Evolutionary conservation across 208 protist genomes (phyloP).

Genomic region (Tritrichomonas musculus): DNA sequence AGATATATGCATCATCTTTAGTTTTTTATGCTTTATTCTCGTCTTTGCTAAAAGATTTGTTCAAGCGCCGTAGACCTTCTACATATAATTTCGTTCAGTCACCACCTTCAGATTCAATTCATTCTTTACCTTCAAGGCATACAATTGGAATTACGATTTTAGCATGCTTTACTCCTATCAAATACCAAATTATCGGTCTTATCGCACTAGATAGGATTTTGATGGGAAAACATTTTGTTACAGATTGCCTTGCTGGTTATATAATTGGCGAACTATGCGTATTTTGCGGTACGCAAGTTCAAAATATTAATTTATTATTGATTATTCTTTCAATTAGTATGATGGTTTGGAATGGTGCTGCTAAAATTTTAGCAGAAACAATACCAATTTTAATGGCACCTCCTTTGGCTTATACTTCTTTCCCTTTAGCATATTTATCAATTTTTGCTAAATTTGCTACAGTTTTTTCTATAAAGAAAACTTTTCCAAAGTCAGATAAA

Average conservation of each 20-base stretch:
- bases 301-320: background rate
- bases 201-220: background rate
- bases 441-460: no score
- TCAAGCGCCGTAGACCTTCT: no score
- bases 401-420: no score
- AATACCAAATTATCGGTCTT: background rate
- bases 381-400: background rate
- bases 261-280: background rate
- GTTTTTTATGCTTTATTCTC: no score
- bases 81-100: no score
- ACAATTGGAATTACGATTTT: background rate
- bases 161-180: background rate
- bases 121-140: background rate
- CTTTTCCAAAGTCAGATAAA: no score
- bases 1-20: no score
- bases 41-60: no score
- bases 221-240: background rate
- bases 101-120: no score
- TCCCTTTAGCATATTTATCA: no score
- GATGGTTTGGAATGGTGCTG: background rate
- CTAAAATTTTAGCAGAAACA: background rate
- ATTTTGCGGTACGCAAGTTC: background rate
- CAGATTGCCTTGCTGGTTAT: background rate
- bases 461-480: no score
- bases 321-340: background rate